Evolutionary conservation across 768 basidiomycete species (phyloP).

Genomic region (Candolleomyces eurysporus): DNA sequence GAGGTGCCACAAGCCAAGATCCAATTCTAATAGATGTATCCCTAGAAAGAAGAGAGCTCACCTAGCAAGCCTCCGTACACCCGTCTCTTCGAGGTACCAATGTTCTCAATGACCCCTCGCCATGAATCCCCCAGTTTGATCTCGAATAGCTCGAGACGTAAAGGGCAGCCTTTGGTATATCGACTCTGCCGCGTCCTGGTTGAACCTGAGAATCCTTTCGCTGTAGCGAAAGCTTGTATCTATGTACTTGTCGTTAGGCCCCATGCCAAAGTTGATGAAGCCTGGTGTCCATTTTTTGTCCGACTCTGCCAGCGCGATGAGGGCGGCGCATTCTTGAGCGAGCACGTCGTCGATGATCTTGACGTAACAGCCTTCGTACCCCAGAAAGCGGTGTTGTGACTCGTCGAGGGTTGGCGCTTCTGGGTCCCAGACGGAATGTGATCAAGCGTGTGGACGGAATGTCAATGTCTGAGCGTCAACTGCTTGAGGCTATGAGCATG

Average conservation of each 20-base stretch:
- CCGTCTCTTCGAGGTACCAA: slow-evolving; percentile 16
- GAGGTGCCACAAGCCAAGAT: background rate
- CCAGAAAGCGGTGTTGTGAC: slow-evolving; percentile 29
- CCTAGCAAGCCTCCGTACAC: slow-evolving; percentile 37
- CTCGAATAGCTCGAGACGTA: slow-evolving; percentile 36
- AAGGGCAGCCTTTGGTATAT: slow-evolving; percentile 36
- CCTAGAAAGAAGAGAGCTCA: background rate
- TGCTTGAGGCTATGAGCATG: no score
- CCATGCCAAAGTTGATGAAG: slow-evolving; percentile 25
- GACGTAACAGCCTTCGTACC: slow-evolving; percentile 36
- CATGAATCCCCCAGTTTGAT: slow-evolving; percentile 31
- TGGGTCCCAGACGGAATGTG: background rate
- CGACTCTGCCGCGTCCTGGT: slow-evolving; percentile 29
- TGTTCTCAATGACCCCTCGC: slow-evolving; percentile 27
- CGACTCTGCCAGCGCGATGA: slow-evolving; percentile 36
- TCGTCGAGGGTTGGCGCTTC: slow-evolving; percentile 36
- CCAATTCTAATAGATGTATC: background rate
- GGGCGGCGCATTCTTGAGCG: slow-evolving; percentile 39
- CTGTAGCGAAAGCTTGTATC: slow-evolving; percentile 38
- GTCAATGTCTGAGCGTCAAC: no score
- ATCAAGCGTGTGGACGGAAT: no score
- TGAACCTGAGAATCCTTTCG: slow-evolving; percentile 37
- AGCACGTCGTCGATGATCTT: slow-evolving; percentile 43
- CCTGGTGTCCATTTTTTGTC: slow-evolving; percentile 37
- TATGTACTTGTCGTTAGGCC: slow-evolving; percentile 26